phyloP scores from a whole-genome alignment of 352 stramenopile species.

The Phytophthora sojae region DNA sequence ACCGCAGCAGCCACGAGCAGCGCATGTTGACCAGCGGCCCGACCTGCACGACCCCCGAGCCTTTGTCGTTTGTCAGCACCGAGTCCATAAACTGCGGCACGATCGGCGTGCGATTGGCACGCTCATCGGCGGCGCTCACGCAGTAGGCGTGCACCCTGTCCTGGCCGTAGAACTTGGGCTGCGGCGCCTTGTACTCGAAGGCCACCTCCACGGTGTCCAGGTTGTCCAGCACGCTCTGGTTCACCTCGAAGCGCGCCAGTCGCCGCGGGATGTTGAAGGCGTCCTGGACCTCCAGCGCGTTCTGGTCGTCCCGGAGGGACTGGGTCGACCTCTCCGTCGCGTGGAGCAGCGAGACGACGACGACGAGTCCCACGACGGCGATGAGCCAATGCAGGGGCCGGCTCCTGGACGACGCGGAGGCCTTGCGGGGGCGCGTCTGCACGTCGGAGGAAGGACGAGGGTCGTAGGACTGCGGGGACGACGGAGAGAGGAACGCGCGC shows the following conservation, averaged over 20 bases:
- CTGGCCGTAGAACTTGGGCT: constrained; percentile 29
- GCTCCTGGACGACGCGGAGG: background rate
- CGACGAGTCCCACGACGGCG: constrained; percentile 22
- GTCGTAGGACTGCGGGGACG: constrained; percentile 18
- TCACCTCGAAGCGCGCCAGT: constrained; percentile 39
- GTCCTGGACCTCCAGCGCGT: constrained; percentile 21
- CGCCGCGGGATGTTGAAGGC: constrained; percentile 29
- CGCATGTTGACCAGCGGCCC: constrained; percentile 60
- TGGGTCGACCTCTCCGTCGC: constrained; percentile 14
- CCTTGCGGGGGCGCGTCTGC: constrained; percentile 24
- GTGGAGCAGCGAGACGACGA: constrained; percentile 26
- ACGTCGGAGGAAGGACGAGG: background rate
- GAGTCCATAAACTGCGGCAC: constrained; percentile 37
- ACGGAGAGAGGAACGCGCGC: constrained; percentile 29
- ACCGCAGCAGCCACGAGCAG: constrained; percentile 55
- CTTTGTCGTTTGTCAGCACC: constrained; percentile 29
- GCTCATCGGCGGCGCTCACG: constrained; percentile 34
- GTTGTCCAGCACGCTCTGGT: constrained; percentile 37
- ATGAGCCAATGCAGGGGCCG: constrained; percentile 22
- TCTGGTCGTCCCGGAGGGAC: constrained; percentile 14
- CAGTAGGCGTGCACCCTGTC: constrained; percentile 46
- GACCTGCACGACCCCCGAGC: constrained; percentile 34
- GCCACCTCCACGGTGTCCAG: constrained; percentile 41
- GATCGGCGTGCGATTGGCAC: constrained; percentile 18
- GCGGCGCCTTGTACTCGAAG: constrained; percentile 47